phyloP scores from a whole-genome alignment of 1,139 yeast species.

The Sugiyamaella grinbergsii region DNA sequence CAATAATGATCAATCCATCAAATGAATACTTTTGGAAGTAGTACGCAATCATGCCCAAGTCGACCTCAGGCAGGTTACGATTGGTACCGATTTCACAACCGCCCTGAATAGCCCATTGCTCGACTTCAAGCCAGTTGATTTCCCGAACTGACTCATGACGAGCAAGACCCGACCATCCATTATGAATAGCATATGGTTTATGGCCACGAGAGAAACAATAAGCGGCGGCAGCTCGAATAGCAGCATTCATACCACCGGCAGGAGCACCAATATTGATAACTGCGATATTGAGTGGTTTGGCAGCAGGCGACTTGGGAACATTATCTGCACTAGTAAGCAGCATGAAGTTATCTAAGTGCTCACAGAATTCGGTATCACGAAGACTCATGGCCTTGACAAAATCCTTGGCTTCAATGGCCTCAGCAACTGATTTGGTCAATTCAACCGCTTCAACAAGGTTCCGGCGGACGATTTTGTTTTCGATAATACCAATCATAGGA shows the following conservation, averaged over 20 bases:
- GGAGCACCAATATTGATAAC: constrained; percentile 95
- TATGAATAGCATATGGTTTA: constrained; percentile 79
- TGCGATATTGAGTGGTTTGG: constrained; percentile 64
- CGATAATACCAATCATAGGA: constrained; percentile 89
- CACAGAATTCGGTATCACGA: constrained; percentile 85
- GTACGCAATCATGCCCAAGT: constrained; percentile 85
- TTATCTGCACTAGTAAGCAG: constrained; percentile 69
- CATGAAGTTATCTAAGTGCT: constrained; percentile 70
- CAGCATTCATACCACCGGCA: constrained; percentile 93
- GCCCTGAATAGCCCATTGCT: constrained; percentile 87
- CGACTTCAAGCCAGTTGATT: constrained; percentile 82
- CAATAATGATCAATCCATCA: constrained; percentile 85
- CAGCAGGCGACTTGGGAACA: constrained; percentile 45
- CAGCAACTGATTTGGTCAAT: constrained; percentile 83
- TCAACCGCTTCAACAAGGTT: constrained; percentile 88
- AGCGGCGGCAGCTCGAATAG: constrained; percentile 86
- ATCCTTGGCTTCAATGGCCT: constrained; percentile 74
- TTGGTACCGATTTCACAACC: constrained; percentile 97
- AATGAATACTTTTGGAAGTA: constrained; percentile 82
- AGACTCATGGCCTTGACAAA: constrained; percentile 83
- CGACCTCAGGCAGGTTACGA: constrained; percentile 77
- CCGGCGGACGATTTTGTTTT: constrained; percentile 80
- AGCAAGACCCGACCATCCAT: constrained; percentile 90
- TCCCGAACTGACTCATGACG: constrained; percentile 76
- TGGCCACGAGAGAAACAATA: constrained; percentile 92